Percentiles rank a stretch among this genome's conserved stretches.
Evolutionary conservation across 2,329 filamentous ascomycete genomes (phyloP).

Genomic region (Elsinoe arachidis): DNA sequence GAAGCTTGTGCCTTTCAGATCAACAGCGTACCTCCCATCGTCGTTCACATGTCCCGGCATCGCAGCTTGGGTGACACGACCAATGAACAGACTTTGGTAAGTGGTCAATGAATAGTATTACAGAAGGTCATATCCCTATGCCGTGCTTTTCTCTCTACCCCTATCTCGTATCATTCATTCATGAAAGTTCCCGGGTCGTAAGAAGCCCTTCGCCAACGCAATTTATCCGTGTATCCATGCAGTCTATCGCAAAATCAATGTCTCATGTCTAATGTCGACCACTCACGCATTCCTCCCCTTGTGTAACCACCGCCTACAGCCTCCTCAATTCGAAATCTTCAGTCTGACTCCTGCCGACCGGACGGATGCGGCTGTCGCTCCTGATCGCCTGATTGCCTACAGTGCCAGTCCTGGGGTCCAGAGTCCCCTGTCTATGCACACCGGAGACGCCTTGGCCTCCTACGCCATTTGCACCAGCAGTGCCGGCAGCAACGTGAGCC

Average conservation of each 20-base stretch:
- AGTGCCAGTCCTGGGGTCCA: not conserved
- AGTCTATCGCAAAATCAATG: not conserved
- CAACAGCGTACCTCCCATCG: too few species aligned
- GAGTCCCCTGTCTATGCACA: not conserved
- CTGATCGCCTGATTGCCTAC: not conserved
- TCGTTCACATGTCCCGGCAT: too few species aligned
- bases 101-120: not conserved
- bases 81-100: not conserved
- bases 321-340: constrained; percentile 16
- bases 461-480: not conserved
- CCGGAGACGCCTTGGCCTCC: not conserved
- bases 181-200: constrained; percentile 2
- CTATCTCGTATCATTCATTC: not conserved
- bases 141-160: not conserved
- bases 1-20: too few species aligned
- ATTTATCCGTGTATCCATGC: not conserved
- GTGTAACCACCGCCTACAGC: not conserved
- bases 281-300: not conserved
- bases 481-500: constrained; percentile 16
- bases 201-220: constrained; percentile 7
- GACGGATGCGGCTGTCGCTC: not conserved
- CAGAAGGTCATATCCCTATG: not conserved
- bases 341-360: not conserved
- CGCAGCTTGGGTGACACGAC: not conserved
- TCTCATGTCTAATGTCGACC: not conserved